These are phyloP conservation scores for Septoria linicola DNA, from an alignment of 2,329 filamentous ascomycete species.

Conservation along the genomic window DNA sequence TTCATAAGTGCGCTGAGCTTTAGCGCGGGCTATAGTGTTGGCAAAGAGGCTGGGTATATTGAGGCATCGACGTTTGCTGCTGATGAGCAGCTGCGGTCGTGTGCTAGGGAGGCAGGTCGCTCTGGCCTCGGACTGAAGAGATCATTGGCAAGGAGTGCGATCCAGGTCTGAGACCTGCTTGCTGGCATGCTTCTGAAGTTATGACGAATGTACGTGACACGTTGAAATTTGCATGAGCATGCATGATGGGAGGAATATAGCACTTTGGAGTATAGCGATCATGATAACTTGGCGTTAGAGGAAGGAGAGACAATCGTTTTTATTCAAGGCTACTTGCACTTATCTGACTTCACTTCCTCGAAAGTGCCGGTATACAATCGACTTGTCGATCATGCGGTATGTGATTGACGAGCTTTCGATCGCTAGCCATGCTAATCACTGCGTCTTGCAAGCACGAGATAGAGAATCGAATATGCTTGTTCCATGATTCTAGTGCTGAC, in stretches of 20 bases:
- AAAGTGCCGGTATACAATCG: no score
- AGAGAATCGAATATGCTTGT: no score
- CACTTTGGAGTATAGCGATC: no score
- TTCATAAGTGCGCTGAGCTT: constrained; percentile 65
- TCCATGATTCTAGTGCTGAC: no score
- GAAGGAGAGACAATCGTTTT: no score
- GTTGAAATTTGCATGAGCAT: background rate
- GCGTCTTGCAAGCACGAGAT: no score
- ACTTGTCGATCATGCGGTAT: no score
- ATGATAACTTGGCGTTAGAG: no score
- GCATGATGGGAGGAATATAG: background rate
- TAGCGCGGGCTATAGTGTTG: constrained; percentile 62
- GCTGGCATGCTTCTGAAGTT: background rate
- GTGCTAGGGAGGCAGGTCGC: constrained; percentile 37
- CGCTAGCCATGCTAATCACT: no score
- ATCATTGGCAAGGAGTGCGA: constrained; percentile 34
- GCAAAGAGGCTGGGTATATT: constrained; percentile 47
- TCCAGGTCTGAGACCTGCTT: constrained; percentile 30
- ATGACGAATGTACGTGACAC: constrained; percentile 1
- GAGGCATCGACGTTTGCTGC: constrained; percentile 25
- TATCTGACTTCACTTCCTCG: no score
- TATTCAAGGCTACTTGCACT: no score
- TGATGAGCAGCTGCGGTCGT: constrained; percentile 30
- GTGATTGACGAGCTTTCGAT: no score
- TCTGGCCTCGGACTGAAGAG: constrained; percentile 36